Conservation (phyloP, 2,329 filamentous ascomycete species). For the Drechslerella dactyloides region DNA sequence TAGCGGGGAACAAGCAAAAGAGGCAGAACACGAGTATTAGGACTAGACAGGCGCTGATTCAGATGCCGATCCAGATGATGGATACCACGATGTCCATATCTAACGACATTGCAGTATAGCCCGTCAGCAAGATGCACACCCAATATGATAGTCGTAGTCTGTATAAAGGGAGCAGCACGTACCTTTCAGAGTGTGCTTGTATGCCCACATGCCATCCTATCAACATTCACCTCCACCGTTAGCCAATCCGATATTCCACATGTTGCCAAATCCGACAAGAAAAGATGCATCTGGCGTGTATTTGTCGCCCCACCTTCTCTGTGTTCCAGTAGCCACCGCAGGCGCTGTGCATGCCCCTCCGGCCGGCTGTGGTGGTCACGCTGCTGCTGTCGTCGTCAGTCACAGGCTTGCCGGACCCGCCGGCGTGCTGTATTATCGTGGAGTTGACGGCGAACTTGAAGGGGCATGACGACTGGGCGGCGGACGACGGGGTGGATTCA, state of each 20-base stretch:
- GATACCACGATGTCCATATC: conserved; percentile 71
- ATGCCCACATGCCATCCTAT: conserved; percentile 81
- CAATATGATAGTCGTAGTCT: background rate
- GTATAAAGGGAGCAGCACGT: conserved; percentile 3
- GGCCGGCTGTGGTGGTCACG: conserved; percentile 73
- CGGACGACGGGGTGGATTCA: conserved; percentile 68
- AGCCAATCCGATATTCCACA: background rate
- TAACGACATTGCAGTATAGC: conserved; percentile 7
- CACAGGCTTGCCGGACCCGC: conserved; percentile 60
- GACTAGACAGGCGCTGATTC: conserved; percentile 52
- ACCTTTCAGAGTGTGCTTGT: conserved; percentile 72
- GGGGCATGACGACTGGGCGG: conserved; percentile 61
- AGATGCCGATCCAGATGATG: conserved; percentile 79
- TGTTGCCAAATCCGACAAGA: background rate
- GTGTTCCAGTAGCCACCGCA: conserved; percentile 89
- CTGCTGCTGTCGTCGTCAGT: conserved; percentile 65
- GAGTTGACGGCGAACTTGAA: conserved; percentile 98
- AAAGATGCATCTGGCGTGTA: no score
- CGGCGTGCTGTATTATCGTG: conserved; percentile 92
- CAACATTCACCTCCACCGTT: conserved; percentile 9
- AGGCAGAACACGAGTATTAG: no score
- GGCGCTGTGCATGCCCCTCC: conserved; percentile 87
- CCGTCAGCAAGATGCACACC: conserved; percentile 60
- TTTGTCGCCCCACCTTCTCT: conserved; percentile 67
- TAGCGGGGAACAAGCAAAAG: background rate